These are phyloP conservation scores for Fragosphaeria purpurea DNA, from an alignment of 2,329 filamentous ascomycete species.

Conservation along the genomic window DNA sequence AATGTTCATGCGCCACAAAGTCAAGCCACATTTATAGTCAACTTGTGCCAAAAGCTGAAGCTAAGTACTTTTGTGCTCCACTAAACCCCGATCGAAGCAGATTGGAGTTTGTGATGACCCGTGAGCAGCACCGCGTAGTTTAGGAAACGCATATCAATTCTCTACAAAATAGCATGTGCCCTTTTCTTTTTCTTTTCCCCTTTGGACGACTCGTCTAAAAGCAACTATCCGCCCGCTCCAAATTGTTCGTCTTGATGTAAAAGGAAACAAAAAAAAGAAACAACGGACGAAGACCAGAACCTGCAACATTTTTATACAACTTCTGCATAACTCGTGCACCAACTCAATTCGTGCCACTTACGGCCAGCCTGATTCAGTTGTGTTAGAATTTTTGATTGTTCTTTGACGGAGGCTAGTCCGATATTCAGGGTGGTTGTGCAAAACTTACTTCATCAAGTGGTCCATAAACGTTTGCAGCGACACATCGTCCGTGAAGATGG, in stretches of 20 bases:
- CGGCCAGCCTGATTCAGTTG: conserved; percentile 37
- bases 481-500: conserved; percentile 98
- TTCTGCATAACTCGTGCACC: conserved; percentile 3
- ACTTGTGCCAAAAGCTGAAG: too few species aligned
- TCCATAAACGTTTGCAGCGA: conserved; percentile 99
- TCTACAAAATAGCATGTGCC: neutral
- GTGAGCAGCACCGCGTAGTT: too few species aligned
- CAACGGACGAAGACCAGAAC: neutral
- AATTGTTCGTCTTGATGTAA: neutral
- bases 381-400: neutral
- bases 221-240: conserved; percentile 1
- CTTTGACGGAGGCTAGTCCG: neutral
- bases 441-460: conserved; percentile 88
- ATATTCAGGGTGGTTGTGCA: conserved; percentile 12
- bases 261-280: neutral
- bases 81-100: too few species aligned
- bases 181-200: neutral
- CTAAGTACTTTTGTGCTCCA: too few species aligned
- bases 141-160: neutral
- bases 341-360: conserved; percentile 50
- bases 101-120: too few species aligned
- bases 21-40: too few species aligned
- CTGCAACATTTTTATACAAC: neutral
- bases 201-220: neutral
- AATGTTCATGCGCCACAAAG: too few species aligned